These are phyloP conservation scores for Pilobolus umbonatus DNA, from an alignment of 192 early-diverging fungal species.

Conservation along the genomic window DNA sequence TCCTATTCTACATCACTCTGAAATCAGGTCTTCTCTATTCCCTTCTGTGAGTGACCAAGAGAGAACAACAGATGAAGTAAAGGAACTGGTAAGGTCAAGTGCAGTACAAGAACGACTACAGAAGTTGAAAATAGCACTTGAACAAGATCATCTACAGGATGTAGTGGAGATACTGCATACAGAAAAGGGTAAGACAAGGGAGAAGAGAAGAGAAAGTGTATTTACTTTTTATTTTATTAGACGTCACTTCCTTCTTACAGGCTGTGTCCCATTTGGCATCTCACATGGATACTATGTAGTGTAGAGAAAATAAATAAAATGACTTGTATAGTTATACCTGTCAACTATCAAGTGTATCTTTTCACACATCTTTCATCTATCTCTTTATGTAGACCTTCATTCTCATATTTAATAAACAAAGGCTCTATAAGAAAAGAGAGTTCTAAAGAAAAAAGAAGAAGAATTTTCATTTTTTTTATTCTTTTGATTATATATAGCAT, in stretches of 20 bases:
- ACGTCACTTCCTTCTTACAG: too few species aligned
- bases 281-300: too few species aligned
- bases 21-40: constrained; percentile 39
- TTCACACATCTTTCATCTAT: too few species aligned
- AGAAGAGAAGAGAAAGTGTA: neutral
- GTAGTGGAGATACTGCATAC: neutral
- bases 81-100: neutral
- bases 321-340: too few species aligned
- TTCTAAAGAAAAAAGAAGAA: neutral
- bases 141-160: constrained; percentile 4
- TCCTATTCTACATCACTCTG: constrained; percentile 37
- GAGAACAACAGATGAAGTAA: neutral
- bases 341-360: too few species aligned
- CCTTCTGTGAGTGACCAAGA: constrained; percentile 37
- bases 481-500: neutral
- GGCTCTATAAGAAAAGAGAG: too few species aligned
- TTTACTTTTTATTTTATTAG: neutral
- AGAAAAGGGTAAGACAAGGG: neutral
- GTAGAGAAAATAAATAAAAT: constrained; percentile 8
- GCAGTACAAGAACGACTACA: constrained; percentile 9
- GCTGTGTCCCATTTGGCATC: too few species aligned
- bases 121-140: neutral
- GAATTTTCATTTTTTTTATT: neutral
- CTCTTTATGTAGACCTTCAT: too few species aligned
- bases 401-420: too few species aligned